phyloP scores from a whole-genome alignment of 73 alveolate species.

The Paraurostyla sp. region DNA sequence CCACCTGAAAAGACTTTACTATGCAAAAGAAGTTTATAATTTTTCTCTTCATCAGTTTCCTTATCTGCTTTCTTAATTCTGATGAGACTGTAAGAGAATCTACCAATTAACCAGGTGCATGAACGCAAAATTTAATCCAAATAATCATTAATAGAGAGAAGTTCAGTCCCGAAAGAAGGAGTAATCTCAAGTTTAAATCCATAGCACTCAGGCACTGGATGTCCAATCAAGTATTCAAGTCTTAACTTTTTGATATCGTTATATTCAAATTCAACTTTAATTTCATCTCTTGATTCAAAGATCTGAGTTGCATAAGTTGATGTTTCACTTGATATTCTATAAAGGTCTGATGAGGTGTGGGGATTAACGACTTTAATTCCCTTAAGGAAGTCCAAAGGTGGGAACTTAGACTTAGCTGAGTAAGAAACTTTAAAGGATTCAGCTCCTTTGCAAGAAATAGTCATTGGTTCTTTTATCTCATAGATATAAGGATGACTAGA shows the following conservation, averaged over 20 bases:
- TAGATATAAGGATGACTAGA: constrained; percentile 43
- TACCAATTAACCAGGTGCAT: constrained; percentile 61
- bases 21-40: constrained; percentile 27
- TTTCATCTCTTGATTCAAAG: constrained; percentile 17
- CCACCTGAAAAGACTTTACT: constrained; percentile 72
- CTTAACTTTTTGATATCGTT: constrained; percentile 28
- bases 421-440: constrained; percentile 18
- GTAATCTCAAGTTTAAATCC: constrained; percentile 29
- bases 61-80: constrained; percentile 65
- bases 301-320: neutral
- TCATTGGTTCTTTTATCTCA: neutral
- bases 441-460: constrained; percentile 49
- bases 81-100: constrained; percentile 57
- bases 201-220: constrained; percentile 42
- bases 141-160: constrained; percentile 13
- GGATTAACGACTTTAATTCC: constrained; percentile 39
- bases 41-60: constrained; percentile 67
- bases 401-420: constrained; percentile 10
- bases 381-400: constrained; percentile 57
- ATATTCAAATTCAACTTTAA: constrained; percentile 28
- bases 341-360: neutral
- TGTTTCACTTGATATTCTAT: constrained; percentile 42
- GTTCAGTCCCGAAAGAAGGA: constrained; percentile 34
- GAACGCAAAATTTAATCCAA: constrained; percentile 52
- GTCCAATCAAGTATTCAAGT: constrained; percentile 30